A percentile compares a stretch with the other conserved stretches of the same genome.
Conservation (phyloP, 176 grass and related monocot genomes). For the Pharus latifolius region DNA sequence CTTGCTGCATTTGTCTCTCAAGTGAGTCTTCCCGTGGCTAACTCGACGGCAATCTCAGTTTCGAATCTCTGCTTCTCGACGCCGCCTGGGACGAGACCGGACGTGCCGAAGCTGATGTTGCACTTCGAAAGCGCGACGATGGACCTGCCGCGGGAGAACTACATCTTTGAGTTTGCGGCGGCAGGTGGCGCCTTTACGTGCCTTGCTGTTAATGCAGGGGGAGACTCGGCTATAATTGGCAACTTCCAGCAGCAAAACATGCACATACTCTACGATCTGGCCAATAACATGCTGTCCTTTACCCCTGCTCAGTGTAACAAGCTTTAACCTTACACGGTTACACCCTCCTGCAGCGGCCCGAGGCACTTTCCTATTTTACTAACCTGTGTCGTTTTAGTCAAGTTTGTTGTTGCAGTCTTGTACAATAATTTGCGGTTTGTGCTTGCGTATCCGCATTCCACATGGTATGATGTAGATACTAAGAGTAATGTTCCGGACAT, state of each 20-base stretch:
- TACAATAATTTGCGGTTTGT: no score
- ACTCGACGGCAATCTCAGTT: not conserved
- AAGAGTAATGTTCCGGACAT: no score
- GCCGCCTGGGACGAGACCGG: not conserved
- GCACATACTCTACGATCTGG: slow-evolving; percentile 53
- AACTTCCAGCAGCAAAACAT: slow-evolving; percentile 66
- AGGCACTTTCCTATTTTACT: no score
- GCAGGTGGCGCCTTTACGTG: not conserved
- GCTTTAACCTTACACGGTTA: not conserved
- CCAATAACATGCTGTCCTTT: slow-evolving; percentile 27
- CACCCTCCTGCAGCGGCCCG: no score
- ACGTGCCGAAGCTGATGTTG: slow-evolving; percentile 29
- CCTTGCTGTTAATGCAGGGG: slow-evolving; percentile 8
- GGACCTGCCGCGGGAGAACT: slow-evolving; percentile 46
- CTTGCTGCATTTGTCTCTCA: slow-evolving; percentile 17
- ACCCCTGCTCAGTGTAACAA: slow-evolving; percentile 28
- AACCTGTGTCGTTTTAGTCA: no score
- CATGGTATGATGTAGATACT: no score
- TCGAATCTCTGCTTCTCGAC: slow-evolving; percentile 35
- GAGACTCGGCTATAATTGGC: slow-evolving; percentile 27
- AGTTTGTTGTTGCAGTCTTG: no score
- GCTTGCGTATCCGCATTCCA: no score
- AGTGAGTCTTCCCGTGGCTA: slow-evolving; percentile 16
- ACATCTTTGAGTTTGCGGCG: slow-evolving; percentile 19
- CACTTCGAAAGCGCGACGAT: slow-evolving; percentile 54